Base-by-base conservation (phyloP, 768 basidiomycete genomes). In the Suillus plorans region DNA sequence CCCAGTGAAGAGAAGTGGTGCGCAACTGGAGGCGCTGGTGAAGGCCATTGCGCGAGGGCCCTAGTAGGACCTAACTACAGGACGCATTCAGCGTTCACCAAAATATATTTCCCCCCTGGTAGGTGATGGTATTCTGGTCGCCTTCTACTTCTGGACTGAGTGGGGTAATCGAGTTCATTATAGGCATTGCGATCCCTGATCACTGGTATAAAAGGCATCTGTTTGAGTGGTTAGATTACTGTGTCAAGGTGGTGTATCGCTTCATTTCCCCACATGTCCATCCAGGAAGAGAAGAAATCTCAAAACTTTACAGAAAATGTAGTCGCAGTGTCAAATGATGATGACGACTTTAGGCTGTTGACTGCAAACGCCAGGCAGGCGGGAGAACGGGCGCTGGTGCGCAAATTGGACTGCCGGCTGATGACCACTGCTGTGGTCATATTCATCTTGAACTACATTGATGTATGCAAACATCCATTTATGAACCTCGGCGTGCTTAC, bases 381-480 rank as follows among this genome's bases (percentile, higher is more conserved):
- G 25, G 72, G 64, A 53, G 75, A 76, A 55, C 67, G 69, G 37
- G 61, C 31, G 39, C 64, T 77, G 22, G 63, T 72, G 13, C 65
- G 72, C 10, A 76, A 69, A 64, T 68, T 77, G 8, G 76, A 77
- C 58, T 41, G 62, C 47, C 67, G 76, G 16, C 60, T 77, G 39
- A 68, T 77, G 64, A 72, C 77, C 18, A 73, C 70, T 16, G 63
- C 73, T 42, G 68, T 68, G 5, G 2, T 73, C 31, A 73, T 77
- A 36, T 69, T 64, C 36, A n/a, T 69, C 37, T 67, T 74, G 68
- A 76, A 73, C 47, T 72, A 71, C 63, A 73, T 77, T 13, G 70
- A 71, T 57, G 72, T 69, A 50, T 45, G 70, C 67, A 13, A 42
- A 7, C 13, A 20, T 3, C 20, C 31, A n/a, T 22, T n/a, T 37